A percentile compares a stretch with the other conserved stretches of the same genome.
Conservation (phyloP, 495 filamentous ascomycete species). For the Polyplosphaeria fusca region DNA sequence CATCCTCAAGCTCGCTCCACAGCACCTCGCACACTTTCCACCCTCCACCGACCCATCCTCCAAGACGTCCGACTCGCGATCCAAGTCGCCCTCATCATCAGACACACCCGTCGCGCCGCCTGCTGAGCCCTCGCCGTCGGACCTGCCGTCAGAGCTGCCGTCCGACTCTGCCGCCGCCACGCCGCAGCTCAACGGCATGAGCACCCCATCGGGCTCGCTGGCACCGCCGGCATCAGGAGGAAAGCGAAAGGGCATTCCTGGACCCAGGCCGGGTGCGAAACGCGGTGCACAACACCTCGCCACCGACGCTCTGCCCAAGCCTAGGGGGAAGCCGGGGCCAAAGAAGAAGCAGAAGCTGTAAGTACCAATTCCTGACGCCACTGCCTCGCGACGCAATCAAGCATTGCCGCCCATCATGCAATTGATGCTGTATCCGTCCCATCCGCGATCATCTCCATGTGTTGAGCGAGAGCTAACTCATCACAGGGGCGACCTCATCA, state of each 20-base stretch:
- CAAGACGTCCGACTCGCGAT: slow-evolving; percentile 30
- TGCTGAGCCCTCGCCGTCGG: slow-evolving; percentile 54
- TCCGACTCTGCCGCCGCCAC: slow-evolving; percentile 56
- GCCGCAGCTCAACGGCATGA: slow-evolving; percentile 51
- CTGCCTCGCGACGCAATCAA: neutral
- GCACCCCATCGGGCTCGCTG: slow-evolving; percentile 48
- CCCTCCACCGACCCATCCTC: slow-evolving; percentile 25
- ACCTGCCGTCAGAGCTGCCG: slow-evolving; percentile 50
- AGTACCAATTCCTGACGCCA: slow-evolving; percentile 51
- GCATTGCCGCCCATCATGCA: neutral
- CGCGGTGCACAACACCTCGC: slow-evolving; percentile 52
- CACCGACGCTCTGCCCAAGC: slow-evolving; percentile 58
- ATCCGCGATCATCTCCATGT: neutral
- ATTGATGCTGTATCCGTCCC: no score
- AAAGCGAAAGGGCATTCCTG: slow-evolving; percentile 60
- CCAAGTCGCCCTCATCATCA: slow-evolving; percentile 41
- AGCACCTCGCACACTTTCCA: slow-evolving; percentile 49
- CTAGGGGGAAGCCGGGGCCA: slow-evolving; percentile 81
- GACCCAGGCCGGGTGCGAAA: slow-evolving; percentile 58
- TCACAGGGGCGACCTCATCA: slow-evolving; percentile 33
- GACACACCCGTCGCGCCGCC: slow-evolving; percentile 49
- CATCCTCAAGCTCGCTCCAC: slow-evolving; percentile 53
- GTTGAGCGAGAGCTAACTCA: slow-evolving; percentile 3
- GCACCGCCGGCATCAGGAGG: slow-evolving; percentile 51
- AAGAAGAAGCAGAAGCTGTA: slow-evolving; percentile 96